phyloP scores from a whole-genome alignment of 1,139 yeast genomes.

The Yamadazyma sp. region DNA sequence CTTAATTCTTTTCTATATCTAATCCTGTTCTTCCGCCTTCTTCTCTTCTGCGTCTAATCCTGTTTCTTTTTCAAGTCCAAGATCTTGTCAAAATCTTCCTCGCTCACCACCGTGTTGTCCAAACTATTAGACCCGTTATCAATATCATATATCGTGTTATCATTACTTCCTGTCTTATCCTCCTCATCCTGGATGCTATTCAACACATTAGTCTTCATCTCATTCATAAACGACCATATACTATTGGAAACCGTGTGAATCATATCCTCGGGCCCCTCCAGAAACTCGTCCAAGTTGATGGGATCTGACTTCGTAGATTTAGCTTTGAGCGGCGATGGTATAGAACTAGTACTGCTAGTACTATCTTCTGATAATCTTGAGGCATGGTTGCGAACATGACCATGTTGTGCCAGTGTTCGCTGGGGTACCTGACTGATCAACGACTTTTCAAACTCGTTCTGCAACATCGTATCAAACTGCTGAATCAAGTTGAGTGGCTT shows the following conservation, averaged over 20 bases:
- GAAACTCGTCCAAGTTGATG: slow-evolving; percentile 14
- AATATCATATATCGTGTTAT: slow-evolving; percentile 21
- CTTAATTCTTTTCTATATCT: no score
- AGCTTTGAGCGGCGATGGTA: slow-evolving; percentile 13
- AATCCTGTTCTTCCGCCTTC: no score
- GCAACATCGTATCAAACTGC: slow-evolving; percentile 67
- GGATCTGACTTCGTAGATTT: slow-evolving; percentile 11
- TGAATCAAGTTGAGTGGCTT: slow-evolving; percentile 65
- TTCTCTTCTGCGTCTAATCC: background rate
- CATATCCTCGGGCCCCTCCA: slow-evolving; percentile 26
- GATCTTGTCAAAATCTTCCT: slow-evolving; percentile 12
- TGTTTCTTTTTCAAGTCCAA: slow-evolving; percentile 8
- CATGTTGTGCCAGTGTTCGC: background rate
- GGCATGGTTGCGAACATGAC: slow-evolving; percentile 14
- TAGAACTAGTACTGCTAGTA: slow-evolving; percentile 24
- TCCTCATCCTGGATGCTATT: slow-evolving; percentile 8
- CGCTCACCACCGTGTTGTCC: slow-evolving; percentile 11
- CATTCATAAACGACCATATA: slow-evolving; percentile 48
- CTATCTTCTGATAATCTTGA: slow-evolving; percentile 29
- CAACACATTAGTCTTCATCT: slow-evolving; percentile 27
- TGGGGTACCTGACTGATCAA: slow-evolving; percentile 15
- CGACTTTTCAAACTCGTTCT: slow-evolving; percentile 62
- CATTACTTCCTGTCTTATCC: background rate
- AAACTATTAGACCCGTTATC: slow-evolving; percentile 26
- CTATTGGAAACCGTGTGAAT: slow-evolving; percentile 44